Conservation (phyloP, 2,329 filamentous ascomycete genomes). For the Grosmannia serpens region DNA sequence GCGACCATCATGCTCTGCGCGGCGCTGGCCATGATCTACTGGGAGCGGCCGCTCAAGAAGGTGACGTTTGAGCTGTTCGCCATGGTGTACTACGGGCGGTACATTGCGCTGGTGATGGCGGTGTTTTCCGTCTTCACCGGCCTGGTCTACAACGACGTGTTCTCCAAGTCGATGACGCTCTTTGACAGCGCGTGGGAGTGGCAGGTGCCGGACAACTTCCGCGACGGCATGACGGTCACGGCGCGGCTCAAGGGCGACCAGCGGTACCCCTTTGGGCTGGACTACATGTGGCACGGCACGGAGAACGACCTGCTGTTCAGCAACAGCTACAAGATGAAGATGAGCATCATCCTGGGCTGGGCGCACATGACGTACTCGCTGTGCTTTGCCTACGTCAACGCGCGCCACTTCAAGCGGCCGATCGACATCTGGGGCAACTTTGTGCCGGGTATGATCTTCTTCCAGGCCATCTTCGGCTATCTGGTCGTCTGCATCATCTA, state of each 20-base stretch:
- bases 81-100: conserved; percentile 98
- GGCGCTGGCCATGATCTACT: conserved; percentile 89
- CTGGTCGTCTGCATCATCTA: conserved; percentile 88
- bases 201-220: conserved; percentile 53
- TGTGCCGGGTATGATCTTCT: conserved; percentile 96
- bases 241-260: conserved; percentile 60
- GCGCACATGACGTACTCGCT: conserved; percentile 98
- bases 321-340: conserved; percentile 99
- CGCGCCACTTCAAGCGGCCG: conserved; percentile 83
- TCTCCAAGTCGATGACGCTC: conserved; percentile 83
- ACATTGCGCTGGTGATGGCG: conserved; percentile 98
- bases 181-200: conserved; percentile 89
- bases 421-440: conserved; percentile 98
- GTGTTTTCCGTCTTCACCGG: conserved; percentile 95
- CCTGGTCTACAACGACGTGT: conserved; percentile 93
- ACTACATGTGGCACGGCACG: conserved; percentile 92
- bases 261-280: conserved; percentile 89
- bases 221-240: conserved; percentile 46
- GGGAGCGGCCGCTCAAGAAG: conserved; percentile 87
- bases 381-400: conserved; percentile 85
- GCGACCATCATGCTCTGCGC: conserved; percentile 79
- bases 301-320: conserved; percentile 92
- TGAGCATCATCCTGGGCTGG: conserved; percentile 96
- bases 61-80: conserved; percentile 86
- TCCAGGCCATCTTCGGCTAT: conserved; percentile 97